Evolutionary conservation across 2,329 filamentous ascomycete genomes (phyloP), one percentile per base, ranked within the genome.

Genomic region (Colletotrichum coccodes): DNA sequence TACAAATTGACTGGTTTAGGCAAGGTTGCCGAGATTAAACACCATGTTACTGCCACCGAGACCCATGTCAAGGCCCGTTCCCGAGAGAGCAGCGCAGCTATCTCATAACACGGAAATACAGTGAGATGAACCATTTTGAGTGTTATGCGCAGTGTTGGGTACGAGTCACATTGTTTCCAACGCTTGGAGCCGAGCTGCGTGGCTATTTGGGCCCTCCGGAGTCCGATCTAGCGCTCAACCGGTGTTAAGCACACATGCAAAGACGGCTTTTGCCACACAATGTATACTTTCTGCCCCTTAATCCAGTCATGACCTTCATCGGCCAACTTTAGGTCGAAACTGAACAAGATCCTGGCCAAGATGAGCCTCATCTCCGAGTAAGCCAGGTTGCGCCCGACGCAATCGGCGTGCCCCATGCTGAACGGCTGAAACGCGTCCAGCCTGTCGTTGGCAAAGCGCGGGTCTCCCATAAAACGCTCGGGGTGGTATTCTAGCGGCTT

Each of bases 281-380:
- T 40, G 23, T 32, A 54, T 32, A 34, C 52, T 34, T 40, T 54
- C 18, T 54, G 52, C n/a, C 52, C 52, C 30, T 73, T 63, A 8
- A 81, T 78, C 81, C 82, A 83, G 21, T 76, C 64, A 7, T 70
- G 44, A 23, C 77, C 75, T 23, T 78, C 76, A 7, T 77, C 71
- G 4, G 71, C 73, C 6, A 85, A 73, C 47, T 78, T 72, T 56
- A 85, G 67, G 59, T 86, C 84, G 64, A 86, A 86, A 26, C 81
- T 79, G 60, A 76, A 85, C 5, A 87, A 71, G 11, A 87, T 63
- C 5, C 80, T 78, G 2, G 82, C 79, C 1, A 85, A 70, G 12
- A 86, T 81, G 6, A 86, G 69, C 1, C 84, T 80, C 81, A 87
- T 83, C 72, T 87, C 84, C 3, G 79, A 78, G 54, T 83, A 83